Percentiles rank a stretch among this genome's conserved stretches.
These are phyloP conservation scores for Mallotus nudiflorus DNA, from an alignment of 345 rosid species.

Conservation along the genomic window DNA sequence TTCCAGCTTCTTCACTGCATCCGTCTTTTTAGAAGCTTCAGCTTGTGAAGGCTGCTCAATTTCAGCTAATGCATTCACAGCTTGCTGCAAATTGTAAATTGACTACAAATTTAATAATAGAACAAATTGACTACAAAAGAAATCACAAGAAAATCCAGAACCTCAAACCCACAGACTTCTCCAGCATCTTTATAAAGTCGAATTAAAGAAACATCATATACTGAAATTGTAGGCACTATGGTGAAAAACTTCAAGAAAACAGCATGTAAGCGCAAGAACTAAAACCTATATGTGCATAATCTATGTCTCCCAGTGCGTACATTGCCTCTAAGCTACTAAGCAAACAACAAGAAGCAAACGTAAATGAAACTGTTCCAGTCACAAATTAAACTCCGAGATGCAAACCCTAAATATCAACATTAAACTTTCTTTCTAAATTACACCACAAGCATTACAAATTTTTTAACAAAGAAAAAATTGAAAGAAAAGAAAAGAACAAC, in stretches of 20 bases:
- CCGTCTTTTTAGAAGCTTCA: conserved; percentile 36
- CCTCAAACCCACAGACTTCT: neutral
- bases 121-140: neutral
- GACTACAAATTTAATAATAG: too few species aligned
- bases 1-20: conserved; percentile 37
- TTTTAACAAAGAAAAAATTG: too few species aligned
- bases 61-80: conserved; percentile 53
- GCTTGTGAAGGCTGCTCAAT: conserved; percentile 58
- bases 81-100: conserved; percentile 49
- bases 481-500: neutral
- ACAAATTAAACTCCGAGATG: too few species aligned
- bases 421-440: too few species aligned
- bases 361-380: neutral
- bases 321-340: neutral
- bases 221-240: neutral
- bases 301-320: neutral
- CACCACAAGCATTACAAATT: neutral
- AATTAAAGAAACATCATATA: neutral
- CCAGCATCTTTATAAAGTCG: neutral
- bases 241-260: neutral
- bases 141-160: neutral
- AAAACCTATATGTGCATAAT: neutral
- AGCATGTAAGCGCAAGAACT: neutral
- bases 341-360: neutral
- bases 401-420: too few species aligned